Evolutionary conservation across 129 eudicot species (phyloP).

Genomic region (Scalesia atractyloides): DNA sequence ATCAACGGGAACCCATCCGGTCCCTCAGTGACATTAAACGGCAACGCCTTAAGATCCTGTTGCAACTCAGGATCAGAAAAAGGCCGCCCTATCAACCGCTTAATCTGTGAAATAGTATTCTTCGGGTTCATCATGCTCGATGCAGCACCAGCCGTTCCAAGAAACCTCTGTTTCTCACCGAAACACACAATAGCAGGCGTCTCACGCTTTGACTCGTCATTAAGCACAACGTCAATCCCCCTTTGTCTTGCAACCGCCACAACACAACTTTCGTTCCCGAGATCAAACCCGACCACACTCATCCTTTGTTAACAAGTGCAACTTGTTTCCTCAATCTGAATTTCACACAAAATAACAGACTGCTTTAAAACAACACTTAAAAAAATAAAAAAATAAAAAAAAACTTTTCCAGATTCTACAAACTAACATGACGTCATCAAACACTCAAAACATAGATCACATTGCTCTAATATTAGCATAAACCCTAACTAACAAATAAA

Average conservation of each 20-base stretch:
- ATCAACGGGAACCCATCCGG: conserved; percentile 92
- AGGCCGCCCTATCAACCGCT: conserved; percentile 67
- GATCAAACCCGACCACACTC: conserved; percentile 96
- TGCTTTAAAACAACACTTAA: neutral
- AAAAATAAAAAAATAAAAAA: neutral
- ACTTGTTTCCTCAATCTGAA: conserved; percentile 28
- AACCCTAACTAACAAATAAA: conserved; percentile 2
- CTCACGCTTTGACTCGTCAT: conserved; percentile 85
- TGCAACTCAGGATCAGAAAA: conserved; percentile 94
- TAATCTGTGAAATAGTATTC: conserved; percentile 80
- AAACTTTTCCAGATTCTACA: neutral
- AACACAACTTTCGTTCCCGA: conserved; percentile 89
- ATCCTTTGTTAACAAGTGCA: conserved; percentile 33
- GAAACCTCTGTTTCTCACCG: conserved; percentile 89
- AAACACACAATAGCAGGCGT: conserved; percentile 92
- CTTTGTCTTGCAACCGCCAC: conserved; percentile 97
- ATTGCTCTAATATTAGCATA: conserved; percentile 8
- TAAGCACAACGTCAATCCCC: conserved; percentile 86
- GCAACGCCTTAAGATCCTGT: conserved; percentile 70
- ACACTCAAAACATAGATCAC: conserved; percentile 11
- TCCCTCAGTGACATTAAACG: conserved; percentile 76
- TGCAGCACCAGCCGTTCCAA: conserved; percentile 96
- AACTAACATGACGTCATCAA: neutral
- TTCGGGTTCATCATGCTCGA: conserved; percentile 90
- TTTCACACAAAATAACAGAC: conserved; percentile 6